Conservation (phyloP, 495 filamentous ascomycete genomes). For the Annulohypoxylon moriforme region DNA sequence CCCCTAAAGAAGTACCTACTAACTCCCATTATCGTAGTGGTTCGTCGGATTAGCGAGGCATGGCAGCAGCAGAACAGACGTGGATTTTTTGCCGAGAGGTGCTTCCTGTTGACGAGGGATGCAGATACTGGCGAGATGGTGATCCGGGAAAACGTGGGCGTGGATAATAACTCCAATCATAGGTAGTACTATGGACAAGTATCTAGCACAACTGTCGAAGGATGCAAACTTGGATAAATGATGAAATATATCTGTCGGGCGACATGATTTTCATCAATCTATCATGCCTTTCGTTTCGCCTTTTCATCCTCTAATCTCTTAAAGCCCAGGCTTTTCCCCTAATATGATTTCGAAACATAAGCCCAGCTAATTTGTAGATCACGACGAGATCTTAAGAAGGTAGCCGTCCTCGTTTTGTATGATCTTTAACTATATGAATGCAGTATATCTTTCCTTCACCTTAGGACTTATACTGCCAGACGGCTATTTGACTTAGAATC, state of each 20-base stretch:
- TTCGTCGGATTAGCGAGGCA: conserved; percentile 38
- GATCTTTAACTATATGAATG: no score
- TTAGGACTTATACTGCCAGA: no score
- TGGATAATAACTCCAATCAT: conserved; percentile 7
- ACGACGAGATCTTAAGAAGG: no score
- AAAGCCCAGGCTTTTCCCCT: no score
- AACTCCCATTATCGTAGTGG: conserved; percentile 5
- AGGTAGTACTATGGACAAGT: not conserved
- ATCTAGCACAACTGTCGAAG: not conserved
- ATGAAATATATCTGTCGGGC: not conserved
- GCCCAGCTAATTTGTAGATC: no score
- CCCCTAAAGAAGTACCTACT: no score
- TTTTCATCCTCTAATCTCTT: no score
- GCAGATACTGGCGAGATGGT: not conserved
- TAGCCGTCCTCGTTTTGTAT: no score
- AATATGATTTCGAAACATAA: no score
- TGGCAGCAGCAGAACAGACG: conserved; percentile 37
- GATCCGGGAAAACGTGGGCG: conserved; percentile 30
- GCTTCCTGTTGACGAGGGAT: conserved; percentile 38
- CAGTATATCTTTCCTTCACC: no score
- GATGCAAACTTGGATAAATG: not conserved
- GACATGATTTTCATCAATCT: not conserved
- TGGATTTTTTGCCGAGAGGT: conserved; percentile 48
- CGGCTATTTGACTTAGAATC: not conserved
- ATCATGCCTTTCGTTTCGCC: not conserved